These are phyloP conservation scores for Stentor coeruleus DNA, from an alignment of 73 alveolate genomes.

Conservation along the genomic window DNA sequence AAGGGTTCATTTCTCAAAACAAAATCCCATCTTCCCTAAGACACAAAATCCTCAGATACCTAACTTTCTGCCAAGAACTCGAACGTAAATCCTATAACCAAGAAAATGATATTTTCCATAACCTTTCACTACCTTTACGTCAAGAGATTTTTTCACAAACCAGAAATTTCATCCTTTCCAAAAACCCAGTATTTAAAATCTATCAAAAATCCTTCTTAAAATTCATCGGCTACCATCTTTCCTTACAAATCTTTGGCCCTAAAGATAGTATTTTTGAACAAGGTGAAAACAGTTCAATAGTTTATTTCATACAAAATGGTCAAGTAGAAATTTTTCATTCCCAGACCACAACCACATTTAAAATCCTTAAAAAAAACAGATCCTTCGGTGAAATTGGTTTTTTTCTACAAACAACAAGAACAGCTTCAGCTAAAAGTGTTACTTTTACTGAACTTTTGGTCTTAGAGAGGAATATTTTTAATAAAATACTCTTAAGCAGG, in stretches of 20 bases:
- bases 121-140: neutral
- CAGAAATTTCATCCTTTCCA: neutral
- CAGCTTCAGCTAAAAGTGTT: constrained; percentile 44
- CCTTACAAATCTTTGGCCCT: constrained; percentile 41
- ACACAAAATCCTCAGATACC: neutral
- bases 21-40: neutral
- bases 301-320: constrained; percentile 66
- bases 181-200: constrained; percentile 26
- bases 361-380: neutral
- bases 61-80: neutral
- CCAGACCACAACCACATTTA: constrained; percentile 4
- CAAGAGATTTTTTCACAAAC: constrained; percentile 2
- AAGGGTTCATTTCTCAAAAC: neutral
- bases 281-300: constrained; percentile 50
- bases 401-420: constrained; percentile 50
- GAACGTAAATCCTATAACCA: neutral
- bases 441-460: constrained; percentile 35
- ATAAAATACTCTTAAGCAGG: neutral
- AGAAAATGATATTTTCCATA: constrained; percentile 11
- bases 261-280: constrained; percentile 49
- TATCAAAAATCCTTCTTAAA: constrained; percentile 15
- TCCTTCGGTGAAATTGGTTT: constrained; percentile 54
- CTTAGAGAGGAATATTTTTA: neutral
- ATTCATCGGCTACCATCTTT: constrained; percentile 39
- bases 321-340: constrained; percentile 42